phyloP scores from a whole-genome alignment of 345 rosid species.

The Laguncularia racemosa region DNA sequence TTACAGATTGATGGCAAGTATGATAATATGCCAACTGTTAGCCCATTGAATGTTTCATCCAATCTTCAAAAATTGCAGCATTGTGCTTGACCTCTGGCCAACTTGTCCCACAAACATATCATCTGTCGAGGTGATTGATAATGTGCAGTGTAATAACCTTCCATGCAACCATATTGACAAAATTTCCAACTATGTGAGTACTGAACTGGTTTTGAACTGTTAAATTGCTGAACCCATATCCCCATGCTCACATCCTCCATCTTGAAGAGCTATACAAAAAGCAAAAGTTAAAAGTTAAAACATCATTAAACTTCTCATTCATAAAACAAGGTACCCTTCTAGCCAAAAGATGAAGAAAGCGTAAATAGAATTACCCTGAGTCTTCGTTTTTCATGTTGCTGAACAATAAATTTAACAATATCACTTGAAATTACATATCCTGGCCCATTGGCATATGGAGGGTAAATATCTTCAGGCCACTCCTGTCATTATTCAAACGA shows the following conservation, averaged over 20 bases:
- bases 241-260: conserved; percentile 99
- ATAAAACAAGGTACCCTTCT: too few relatives aligned
- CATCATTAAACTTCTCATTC: neutral
- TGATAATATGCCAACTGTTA: neutral
- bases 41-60: neutral
- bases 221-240: conserved; percentile 92
- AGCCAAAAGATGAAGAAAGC: neutral
- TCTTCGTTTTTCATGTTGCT: conserved; percentile 50
- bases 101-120: conserved; percentile 87
- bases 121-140: conserved; percentile 96
- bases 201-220: conserved; percentile 49
- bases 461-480: conserved; percentile 88
- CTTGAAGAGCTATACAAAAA: conserved; percentile 65
- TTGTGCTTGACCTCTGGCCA: conserved; percentile 56
- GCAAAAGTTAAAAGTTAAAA: neutral
- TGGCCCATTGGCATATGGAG: conserved; percentile 95
- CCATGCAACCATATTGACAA: conserved; percentile 91
- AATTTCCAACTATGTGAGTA: conserved; percentile 93
- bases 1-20: too few relatives aligned
- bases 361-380: conserved; percentile 52
- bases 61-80: conserved; percentile 89
- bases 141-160: conserved; percentile 83
- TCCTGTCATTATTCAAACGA: conserved; percentile 52
- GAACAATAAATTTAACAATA: conserved; percentile 52
- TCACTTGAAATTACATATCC: conserved; percentile 76